Evolutionary conservation across 768 basidiomycete species (phyloP).

Genomic region (Neoboletus brunneissimus): DNA sequence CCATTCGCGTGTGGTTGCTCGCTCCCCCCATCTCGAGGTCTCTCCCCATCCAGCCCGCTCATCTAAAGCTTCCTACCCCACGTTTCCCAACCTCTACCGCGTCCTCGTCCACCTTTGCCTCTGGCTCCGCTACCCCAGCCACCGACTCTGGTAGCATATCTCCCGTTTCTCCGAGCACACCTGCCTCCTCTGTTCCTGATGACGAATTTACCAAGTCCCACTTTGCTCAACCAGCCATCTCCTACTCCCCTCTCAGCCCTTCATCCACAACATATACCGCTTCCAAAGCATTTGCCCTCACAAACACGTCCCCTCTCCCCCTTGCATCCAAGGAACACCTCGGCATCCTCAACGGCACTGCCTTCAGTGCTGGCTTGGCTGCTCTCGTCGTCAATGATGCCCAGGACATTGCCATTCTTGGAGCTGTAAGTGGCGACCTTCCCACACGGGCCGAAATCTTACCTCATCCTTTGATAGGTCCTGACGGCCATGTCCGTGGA

Average conservation of each 20-base stretch:
- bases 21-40: constrained; percentile 4
- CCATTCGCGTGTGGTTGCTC: constrained; percentile 68
- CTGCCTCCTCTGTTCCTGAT: constrained; percentile 26
- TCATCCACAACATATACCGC: constrained; percentile 17
- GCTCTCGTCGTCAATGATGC: constrained; percentile 72
- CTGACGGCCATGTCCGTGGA: constrained; percentile 84
- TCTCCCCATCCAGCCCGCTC: constrained; percentile 1
- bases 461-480: constrained; percentile 39
- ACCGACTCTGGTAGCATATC: constrained; percentile 37
- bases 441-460: too few species aligned
- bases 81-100: constrained; percentile 4
- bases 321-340: constrained; percentile 77
- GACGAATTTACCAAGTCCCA: constrained; percentile 19
- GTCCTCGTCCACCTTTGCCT: constrained; percentile 6
- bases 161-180: constrained; percentile 44
- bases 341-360: constrained; percentile 82
- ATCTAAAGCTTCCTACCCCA: constrained; percentile 16
- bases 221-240: background rate
- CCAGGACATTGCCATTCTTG: constrained; percentile 59
- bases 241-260: background rate
- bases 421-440: constrained; percentile 29
- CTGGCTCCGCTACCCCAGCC: constrained; percentile 19
- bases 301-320: constrained; percentile 60
- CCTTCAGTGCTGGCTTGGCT: constrained; percentile 79
- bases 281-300: constrained; percentile 54